A percentile compares a stretch with the other conserved stretches of the same genome.
Conservation (phyloP, 1,284 basidiomycete species). For the Ustilago shanxiensis region DNA sequence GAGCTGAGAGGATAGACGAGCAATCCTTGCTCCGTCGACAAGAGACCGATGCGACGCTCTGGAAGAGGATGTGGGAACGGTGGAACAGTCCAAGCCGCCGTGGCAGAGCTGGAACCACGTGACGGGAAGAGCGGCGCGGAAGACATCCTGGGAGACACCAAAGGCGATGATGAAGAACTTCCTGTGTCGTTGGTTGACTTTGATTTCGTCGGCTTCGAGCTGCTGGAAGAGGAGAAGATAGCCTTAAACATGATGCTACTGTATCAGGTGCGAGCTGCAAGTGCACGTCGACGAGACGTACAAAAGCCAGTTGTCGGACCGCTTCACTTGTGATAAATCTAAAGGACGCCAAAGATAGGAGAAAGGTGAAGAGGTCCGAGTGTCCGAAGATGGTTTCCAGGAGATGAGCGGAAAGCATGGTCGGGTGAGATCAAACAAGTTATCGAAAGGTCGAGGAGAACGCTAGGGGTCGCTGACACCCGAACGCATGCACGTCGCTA, state of each 20-base stretch:
- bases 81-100: constrained; percentile 47
- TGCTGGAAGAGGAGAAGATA: constrained; percentile 35
- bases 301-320: background rate
- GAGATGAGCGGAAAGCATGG: background rate
- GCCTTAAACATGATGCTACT: constrained; percentile 43
- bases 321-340: background rate
- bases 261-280: background rate
- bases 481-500: constrained; percentile 10
- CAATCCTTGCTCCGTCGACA: constrained; percentile 44
- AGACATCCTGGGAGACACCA: constrained; percentile 20
- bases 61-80: constrained; percentile 56
- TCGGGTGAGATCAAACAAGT: background rate
- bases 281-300: background rate
- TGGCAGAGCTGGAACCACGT: constrained; percentile 31
- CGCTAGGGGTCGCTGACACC: constrained; percentile 15
- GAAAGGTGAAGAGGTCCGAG: constrained; percentile 15
- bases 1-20: constrained; percentile 49
- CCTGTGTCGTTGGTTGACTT: background rate
- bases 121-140: constrained; percentile 20
- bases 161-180: constrained; percentile 16
- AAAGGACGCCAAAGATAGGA: constrained; percentile 9
- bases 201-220: constrained; percentile 19
- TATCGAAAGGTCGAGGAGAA: background rate
- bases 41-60: constrained; percentile 44
- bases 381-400: background rate